Evolutionary conservation across 2,329 filamentous ascomycete species (phyloP).

Genomic region (Monilinia fructicola): DNA sequence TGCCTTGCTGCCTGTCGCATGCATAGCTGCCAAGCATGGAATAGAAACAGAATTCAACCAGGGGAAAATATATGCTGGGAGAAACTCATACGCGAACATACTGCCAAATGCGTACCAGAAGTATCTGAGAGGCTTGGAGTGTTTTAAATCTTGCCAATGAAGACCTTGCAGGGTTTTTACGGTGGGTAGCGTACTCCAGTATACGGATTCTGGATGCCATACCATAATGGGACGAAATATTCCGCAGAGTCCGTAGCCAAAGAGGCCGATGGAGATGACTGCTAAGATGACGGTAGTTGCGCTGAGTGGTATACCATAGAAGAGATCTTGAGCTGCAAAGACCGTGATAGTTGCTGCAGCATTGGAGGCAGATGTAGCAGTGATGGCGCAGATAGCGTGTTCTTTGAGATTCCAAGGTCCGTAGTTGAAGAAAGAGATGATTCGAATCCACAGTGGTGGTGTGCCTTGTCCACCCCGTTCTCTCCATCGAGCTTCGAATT

Average conservation of each 20-base stretch:
- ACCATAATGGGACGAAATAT: constrained; percentile 48
- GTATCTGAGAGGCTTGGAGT: constrained; percentile 44
- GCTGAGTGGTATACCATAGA: constrained; percentile 46
- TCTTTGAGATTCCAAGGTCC: constrained; percentile 57
- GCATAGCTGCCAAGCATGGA: constrained; percentile 48
- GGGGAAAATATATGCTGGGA: constrained; percentile 50
- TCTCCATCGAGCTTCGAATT: constrained; percentile 50
- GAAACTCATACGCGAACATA: constrained; percentile 50
- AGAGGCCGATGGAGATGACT: constrained; percentile 49
- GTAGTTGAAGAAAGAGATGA: constrained; percentile 50
- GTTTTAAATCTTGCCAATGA: constrained; percentile 43
- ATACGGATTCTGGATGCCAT: constrained; percentile 51
- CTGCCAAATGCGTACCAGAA: constrained; percentile 46
- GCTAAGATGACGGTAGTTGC: constrained; percentile 47
- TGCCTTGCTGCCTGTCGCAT: constrained; percentile 34
- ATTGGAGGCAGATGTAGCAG: constrained; percentile 54
- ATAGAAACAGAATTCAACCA: constrained; percentile 46
- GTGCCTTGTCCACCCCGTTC: constrained; percentile 44
- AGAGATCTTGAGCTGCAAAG: constrained; percentile 49
- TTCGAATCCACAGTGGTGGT: constrained; percentile 45
- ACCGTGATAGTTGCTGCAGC: constrained; percentile 46
- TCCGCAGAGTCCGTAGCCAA: constrained; percentile 52
- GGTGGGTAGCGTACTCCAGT: constrained; percentile 45
- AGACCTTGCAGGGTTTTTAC: constrained; percentile 45
- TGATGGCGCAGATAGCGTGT: constrained; percentile 54